phyloP scores from a whole-genome alignment of 768 basidiomycete species.

The Leucosporidium scottii region DNA sequence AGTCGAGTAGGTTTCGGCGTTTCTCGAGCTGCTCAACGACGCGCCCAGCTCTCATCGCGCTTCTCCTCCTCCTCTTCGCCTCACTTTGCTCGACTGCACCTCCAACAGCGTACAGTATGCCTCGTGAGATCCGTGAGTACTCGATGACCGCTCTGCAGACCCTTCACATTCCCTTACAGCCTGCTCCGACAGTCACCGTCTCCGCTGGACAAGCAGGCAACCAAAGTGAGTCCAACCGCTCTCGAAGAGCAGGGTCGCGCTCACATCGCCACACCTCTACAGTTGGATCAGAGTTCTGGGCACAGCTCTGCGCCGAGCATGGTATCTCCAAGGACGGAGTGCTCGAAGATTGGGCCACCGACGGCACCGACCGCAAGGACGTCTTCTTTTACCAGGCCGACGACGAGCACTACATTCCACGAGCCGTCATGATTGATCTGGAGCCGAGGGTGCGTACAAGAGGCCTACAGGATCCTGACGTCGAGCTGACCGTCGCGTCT shows the following conservation, averaged over 20 bases:
- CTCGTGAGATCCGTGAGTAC: constrained; percentile 1
- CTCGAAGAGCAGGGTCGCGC: not conserved
- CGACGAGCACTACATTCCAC: constrained; percentile 96
- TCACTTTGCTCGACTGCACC: no score
- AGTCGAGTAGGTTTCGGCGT: no score
- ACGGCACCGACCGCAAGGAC: constrained; percentile 74
- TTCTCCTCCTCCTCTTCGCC: no score
- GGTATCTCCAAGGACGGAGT: constrained; percentile 94
- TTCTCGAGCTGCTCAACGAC: no score
- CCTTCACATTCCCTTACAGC: not conserved
- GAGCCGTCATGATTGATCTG: constrained; percentile 90
- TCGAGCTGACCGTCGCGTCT: not conserved
- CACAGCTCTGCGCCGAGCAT: constrained; percentile 94
- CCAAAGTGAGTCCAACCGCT: constrained; percentile 56
- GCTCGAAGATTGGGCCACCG: constrained; percentile 82
- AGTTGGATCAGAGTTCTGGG: constrained; percentile 99
- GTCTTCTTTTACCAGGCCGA: constrained; percentile 99
- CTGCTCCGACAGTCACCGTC: constrained; percentile 52
- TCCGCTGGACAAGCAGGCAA: constrained; percentile 90
- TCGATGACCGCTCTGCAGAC: not conserved
- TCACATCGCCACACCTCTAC: not conserved
- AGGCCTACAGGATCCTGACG: not conserved
- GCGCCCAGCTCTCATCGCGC: no score
- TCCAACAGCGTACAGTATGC: not conserved
- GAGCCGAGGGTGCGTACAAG: constrained; percentile 72